Conservation (phyloP, 2,329 filamentous ascomycete genomes). For the Cladosporium sp. region DNA sequence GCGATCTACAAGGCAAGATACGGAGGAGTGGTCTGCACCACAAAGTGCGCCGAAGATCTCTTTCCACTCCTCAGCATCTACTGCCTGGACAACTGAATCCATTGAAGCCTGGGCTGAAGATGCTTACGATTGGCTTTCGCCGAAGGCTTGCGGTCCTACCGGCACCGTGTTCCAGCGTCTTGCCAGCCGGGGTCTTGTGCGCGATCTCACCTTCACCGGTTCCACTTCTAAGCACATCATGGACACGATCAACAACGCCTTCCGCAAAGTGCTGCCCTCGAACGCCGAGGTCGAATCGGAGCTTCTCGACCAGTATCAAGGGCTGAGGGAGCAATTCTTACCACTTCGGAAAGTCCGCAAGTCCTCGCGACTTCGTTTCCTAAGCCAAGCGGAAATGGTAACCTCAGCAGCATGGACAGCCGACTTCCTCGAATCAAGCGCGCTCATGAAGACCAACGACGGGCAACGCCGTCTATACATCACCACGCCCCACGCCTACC, state of each 20-base stretch:
- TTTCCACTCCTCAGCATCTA: conserved; percentile 33
- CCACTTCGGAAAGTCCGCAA: conserved; percentile 71
- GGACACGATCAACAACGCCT: conserved; percentile 55
- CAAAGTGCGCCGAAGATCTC: conserved; percentile 17
- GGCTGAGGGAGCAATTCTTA: conserved; percentile 63
- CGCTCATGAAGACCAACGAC: conserved; percentile 65
- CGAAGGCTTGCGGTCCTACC: conserved; percentile 60
- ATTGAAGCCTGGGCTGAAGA: conserved; percentile 44
- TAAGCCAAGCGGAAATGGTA: conserved; percentile 65
- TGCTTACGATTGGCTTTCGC: conserved; percentile 55
- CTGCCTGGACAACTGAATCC: conserved; percentile 43
- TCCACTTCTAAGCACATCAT: conserved; percentile 64
- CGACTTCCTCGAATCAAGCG: conserved; percentile 61
- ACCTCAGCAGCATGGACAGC: conserved; percentile 67
- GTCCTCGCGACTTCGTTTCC: conserved; percentile 64
- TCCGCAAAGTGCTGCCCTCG: conserved; percentile 44
- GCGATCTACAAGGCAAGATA: conserved; percentile 35
- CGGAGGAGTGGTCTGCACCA: conserved; percentile 44
- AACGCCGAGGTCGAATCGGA: conserved; percentile 16
- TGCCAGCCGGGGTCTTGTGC: conserved; percentile 66
- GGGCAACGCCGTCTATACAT: conserved; percentile 62
- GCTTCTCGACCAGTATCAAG: conserved; percentile 47
- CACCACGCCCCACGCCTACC: conserved; percentile 67
- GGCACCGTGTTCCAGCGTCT: conserved; percentile 63
- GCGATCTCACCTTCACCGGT: conserved; percentile 55